These are phyloP conservation scores for Pholiota molesta DNA, from an alignment of 768 basidiomycete genomes.

Conservation along the genomic window DNA sequence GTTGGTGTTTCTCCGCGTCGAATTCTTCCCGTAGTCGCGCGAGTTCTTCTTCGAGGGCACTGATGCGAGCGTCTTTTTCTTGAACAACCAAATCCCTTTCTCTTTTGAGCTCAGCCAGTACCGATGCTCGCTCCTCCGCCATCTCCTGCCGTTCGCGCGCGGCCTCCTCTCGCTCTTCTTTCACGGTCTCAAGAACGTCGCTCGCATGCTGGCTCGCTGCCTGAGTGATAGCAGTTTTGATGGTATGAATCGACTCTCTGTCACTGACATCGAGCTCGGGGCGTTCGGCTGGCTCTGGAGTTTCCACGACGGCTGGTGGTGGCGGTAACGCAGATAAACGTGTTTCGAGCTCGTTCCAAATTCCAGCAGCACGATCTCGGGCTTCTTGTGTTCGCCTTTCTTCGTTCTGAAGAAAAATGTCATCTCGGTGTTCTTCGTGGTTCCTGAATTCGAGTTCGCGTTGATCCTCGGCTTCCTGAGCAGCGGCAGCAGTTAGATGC, in stretches of 20 bases:
- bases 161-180: constrained; percentile 61
- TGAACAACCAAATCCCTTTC: constrained; percentile 55
- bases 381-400: constrained; percentile 60
- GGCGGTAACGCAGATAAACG: constrained; percentile 40
- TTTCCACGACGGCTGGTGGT: constrained; percentile 17
- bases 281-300: constrained; percentile 19
- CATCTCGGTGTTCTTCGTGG: constrained; percentile 62
- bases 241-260: constrained; percentile 38
- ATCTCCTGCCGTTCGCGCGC: constrained; percentile 55
- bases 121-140: constrained; percentile 54
- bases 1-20: constrained; percentile 61
- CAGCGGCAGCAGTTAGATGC: constrained; percentile 47
- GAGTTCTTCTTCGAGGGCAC: constrained; percentile 65
- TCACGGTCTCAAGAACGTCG: constrained; percentile 62
- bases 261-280: constrained; percentile 34
- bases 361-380: constrained; percentile 49
- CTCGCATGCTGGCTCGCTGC: constrained; percentile 58
- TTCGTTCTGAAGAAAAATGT: constrained; percentile 33
- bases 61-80: constrained; percentile 58
- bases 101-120: constrained; percentile 43
- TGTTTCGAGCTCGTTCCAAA: constrained; percentile 42
- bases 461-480: constrained; percentile 61
- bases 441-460: constrained; percentile 67
- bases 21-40: constrained; percentile 58
- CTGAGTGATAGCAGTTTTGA: constrained; percentile 47